These are phyloP conservation scores for Chytriomyces sp. DNA, from an alignment of 192 early-diverging fungal genomes.

Conservation along the genomic window DNA sequence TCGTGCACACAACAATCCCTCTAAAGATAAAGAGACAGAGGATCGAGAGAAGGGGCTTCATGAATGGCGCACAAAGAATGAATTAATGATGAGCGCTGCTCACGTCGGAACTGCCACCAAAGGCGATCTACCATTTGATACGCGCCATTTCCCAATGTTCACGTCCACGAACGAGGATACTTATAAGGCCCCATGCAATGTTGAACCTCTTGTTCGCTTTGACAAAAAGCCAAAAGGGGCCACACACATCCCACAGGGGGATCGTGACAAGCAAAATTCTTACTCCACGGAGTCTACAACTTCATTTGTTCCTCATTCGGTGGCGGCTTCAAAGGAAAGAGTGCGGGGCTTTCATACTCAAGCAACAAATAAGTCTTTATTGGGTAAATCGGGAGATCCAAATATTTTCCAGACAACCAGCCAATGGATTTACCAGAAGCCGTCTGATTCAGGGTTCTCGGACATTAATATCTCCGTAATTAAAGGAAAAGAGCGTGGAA, in stretches of 20 bases:
- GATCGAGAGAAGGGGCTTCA: slow-evolving; percentile 10
- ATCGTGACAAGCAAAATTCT: slow-evolving; percentile 27
- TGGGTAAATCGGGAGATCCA: slow-evolving; percentile 9
- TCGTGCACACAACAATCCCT: neutral
- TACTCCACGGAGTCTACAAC: slow-evolving; percentile 37
- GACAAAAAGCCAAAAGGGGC: slow-evolving; percentile 24
- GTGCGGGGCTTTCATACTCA: neutral
- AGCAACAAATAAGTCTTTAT: neutral
- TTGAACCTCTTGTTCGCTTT: slow-evolving; percentile 1
- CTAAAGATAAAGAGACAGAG: neutral
- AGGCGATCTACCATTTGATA: slow-evolving; percentile 46
- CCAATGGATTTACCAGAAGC: neutral
- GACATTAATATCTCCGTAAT: slow-evolving; percentile 4
- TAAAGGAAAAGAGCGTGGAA: slow-evolving; percentile 18
- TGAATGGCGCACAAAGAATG: slow-evolving; percentile 14
- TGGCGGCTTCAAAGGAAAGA: neutral
- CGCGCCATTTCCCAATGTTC: slow-evolving; percentile 37
- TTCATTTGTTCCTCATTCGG: slow-evolving; percentile 28
- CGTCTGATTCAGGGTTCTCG: neutral
- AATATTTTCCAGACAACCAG: slow-evolving; percentile 22
- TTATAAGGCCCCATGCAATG: slow-evolving; percentile 28
- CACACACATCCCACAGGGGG: slow-evolving; percentile 41
- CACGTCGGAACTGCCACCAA: slow-evolving; percentile 44
- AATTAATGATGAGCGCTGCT: slow-evolving; percentile 31
- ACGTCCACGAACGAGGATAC: slow-evolving; percentile 39